phyloP scores from a whole-genome alignment of 352 stramenopile genomes.

The Phytophthora meadii region DNA sequence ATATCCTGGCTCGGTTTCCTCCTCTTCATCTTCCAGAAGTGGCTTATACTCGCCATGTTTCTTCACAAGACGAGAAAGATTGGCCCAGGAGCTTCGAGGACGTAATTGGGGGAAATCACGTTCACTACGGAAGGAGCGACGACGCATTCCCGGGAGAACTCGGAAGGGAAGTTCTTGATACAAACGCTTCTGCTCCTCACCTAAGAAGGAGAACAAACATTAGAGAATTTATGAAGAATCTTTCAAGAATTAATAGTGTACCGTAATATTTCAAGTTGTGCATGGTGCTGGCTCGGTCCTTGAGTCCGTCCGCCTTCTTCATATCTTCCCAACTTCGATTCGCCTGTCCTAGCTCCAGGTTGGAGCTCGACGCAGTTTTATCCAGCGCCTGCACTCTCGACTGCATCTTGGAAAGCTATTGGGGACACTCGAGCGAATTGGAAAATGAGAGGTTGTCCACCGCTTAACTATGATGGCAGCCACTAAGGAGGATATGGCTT shows the following conservation, averaged over 20 bases:
- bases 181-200: slow-evolving; percentile 70
- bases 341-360: slow-evolving; percentile 27
- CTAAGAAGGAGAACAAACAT: slow-evolving; percentile 20
- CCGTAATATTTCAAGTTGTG: slow-evolving; percentile 76
- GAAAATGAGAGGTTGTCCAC: slow-evolving; percentile 12
- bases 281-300: slow-evolving; percentile 72
- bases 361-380: slow-evolving; percentile 9
- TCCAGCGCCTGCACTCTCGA: slow-evolving; percentile 14
- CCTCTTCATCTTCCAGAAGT: slow-evolving; percentile 49
- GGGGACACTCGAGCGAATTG: slow-evolving; percentile 7
- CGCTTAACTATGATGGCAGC: slow-evolving; percentile 4
- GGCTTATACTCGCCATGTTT: slow-evolving; percentile 70
- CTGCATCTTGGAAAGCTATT: not conserved
- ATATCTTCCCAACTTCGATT: slow-evolving; percentile 66
- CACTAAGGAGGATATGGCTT: slow-evolving; percentile 21
- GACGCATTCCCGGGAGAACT: slow-evolving; percentile 64
- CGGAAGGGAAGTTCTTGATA: slow-evolving; percentile 79
- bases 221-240: no score
- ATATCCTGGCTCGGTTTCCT: slow-evolving; percentile 59
- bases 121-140: slow-evolving; percentile 69
- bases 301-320: slow-evolving; percentile 66
- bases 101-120: slow-evolving; percentile 65
- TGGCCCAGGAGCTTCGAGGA: slow-evolving; percentile 60
- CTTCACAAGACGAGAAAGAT: slow-evolving; percentile 52
- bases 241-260: slow-evolving; percentile 11